Evolutionary conservation across 2,329 filamentous ascomycete species (phyloP).

Genomic region (Cladophialophora psammophila): DNA sequence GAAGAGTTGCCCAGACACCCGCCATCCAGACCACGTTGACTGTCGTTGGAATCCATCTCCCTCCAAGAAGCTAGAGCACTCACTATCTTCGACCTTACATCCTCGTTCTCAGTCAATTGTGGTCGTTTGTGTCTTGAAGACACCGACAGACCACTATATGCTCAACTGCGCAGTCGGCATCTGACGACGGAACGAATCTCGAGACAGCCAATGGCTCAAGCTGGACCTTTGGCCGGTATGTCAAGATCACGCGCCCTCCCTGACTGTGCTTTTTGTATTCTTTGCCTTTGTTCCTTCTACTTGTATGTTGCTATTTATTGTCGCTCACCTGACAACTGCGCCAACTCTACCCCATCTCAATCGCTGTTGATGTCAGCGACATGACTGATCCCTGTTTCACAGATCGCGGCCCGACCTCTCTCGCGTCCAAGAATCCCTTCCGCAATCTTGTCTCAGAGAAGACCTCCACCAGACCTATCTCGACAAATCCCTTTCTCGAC

Average conservation of each 20-base stretch:
- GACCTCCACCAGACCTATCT: slow-evolving; percentile 50
- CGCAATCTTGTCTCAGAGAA: slow-evolving; percentile 52
- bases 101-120: neutral
- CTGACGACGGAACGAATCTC: slow-evolving; percentile 6
- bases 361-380: slow-evolving; percentile 17
- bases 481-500: slow-evolving; percentile 70
- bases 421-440: slow-evolving; percentile 59
- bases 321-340: neutral
- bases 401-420: slow-evolving; percentile 39
- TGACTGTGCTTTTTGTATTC: neutral
- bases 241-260: slow-evolving; percentile 4
- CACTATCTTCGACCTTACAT: neutral
- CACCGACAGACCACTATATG: neutral
- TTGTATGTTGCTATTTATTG: slow-evolving; percentile 1
- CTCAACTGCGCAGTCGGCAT: neutral
- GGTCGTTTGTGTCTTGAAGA: neutral
- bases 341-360: neutral
- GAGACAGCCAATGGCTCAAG: slow-evolving; percentile 31
- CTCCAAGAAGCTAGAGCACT: neutral
- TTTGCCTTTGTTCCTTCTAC: slow-evolving; percentile 4
- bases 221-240: slow-evolving; percentile 31
- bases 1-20: neutral
- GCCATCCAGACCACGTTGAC: neutral
- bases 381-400: slow-evolving; percentile 9
- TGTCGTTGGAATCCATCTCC: slow-evolving; percentile 1